phyloP scores from a whole-genome alignment of 2,329 filamentous ascomycete genomes.

The Pseudocercospora musae region DNA sequence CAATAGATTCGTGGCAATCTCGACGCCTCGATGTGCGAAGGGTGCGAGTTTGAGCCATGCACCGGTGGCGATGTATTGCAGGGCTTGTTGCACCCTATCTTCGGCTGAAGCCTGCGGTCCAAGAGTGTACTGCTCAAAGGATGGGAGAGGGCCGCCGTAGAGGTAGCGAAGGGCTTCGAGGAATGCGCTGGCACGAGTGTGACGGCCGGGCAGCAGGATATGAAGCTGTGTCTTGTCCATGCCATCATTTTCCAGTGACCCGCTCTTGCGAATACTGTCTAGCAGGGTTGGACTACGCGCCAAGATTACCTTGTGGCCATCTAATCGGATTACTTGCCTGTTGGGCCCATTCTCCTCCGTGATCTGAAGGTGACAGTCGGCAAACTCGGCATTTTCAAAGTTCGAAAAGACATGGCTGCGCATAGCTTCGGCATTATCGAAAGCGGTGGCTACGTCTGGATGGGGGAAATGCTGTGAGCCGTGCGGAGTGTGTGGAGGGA shows the following conservation, averaged over 20 bases:
- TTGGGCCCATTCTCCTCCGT: constrained; percentile 20
- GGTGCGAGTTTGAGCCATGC: constrained; percentile 54
- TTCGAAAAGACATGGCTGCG: constrained; percentile 30
- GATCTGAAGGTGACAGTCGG: constrained; percentile 35
- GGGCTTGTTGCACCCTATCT: constrained; percentile 37
- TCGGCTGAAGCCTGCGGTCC: constrained; percentile 13
- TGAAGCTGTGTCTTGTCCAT: constrained; percentile 19
- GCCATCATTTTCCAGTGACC: constrained; percentile 7
- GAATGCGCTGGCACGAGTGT: constrained; percentile 27
- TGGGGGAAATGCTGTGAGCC: constrained; percentile 20
- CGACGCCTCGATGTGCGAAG: constrained; percentile 57
- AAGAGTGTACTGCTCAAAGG: constrained; percentile 20
- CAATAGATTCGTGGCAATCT: constrained; percentile 57
- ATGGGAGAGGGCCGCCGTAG: constrained; percentile 33
- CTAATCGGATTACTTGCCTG: constrained; percentile 23
- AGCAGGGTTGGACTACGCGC: constrained; percentile 31
- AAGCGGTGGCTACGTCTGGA: constrained; percentile 20
- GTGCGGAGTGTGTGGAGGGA: constrained; percentile 19
- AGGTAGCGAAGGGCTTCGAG: constrained; percentile 32
- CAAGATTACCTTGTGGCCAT: constrained; percentile 33
- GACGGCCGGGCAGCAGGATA: constrained; percentile 21
- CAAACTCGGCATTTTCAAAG: constrained; percentile 28
- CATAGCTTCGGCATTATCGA: constrained; percentile 32
- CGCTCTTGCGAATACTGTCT: constrained; percentile 23
- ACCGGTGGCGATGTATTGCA: constrained; percentile 64